These are phyloP conservation scores for Stemphylium vesicarium DNA, from an alignment of 2,329 filamentous ascomycete genomes.

Conservation along the genomic window DNA sequence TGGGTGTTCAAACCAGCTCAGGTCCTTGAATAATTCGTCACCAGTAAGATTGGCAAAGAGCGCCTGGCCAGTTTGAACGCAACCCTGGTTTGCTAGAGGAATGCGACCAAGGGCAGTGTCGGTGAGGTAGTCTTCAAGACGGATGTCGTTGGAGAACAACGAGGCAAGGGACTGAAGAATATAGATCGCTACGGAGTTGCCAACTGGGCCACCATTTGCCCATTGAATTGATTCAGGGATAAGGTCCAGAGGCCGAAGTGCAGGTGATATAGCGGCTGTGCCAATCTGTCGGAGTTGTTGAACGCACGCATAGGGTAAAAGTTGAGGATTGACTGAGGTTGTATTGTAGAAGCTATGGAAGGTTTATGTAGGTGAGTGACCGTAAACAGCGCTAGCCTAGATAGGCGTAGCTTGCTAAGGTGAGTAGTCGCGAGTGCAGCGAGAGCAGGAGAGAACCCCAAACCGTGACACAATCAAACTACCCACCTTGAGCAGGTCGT, in stretches of 20 bases:
- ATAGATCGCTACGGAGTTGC: constrained; percentile 28
- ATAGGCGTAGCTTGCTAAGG: no score
- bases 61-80: constrained; percentile 18
- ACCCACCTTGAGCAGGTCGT: constrained; percentile 23
- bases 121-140: constrained; percentile 25
- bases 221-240: constrained; percentile 29
- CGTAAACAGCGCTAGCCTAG: no score
- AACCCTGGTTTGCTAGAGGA: constrained; percentile 24
- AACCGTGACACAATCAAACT: no score
- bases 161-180: constrained; percentile 24
- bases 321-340: no score
- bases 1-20: constrained; percentile 24
- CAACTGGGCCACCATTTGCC: constrained; percentile 26
- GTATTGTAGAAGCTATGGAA: no score
- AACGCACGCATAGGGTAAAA: no score
- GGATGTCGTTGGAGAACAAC: neutral
- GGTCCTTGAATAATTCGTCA: constrained; percentile 21
- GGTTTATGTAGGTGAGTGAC: no score
- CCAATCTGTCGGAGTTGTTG: no score
- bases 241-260: constrained; percentile 28
- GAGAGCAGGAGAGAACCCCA: no score
- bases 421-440: no score
- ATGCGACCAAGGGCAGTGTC: constrained; percentile 22
- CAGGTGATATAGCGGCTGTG: constrained; percentile 28
- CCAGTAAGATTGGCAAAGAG: constrained; percentile 24